These are phyloP conservation scores for Malus sylvestris DNA, from an alignment of 306 rosid species.

Conservation along the genomic window DNA sequence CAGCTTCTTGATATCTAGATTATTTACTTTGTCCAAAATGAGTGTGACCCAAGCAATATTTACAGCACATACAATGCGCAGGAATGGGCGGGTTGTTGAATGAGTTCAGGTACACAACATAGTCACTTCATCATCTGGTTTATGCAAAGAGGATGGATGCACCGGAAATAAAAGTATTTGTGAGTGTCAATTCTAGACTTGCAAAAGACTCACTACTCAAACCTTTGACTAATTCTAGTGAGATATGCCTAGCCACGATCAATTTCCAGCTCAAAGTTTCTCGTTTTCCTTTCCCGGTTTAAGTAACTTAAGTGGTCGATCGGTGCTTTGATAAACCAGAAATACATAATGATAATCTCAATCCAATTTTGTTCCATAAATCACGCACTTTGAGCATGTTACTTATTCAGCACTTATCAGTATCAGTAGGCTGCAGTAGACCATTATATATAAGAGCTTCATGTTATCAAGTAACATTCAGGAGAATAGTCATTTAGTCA, in stretches of 20 bases:
- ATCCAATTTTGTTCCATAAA: not conserved
- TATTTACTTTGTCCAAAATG: constrained; percentile 64
- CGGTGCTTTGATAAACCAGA: constrained; percentile 6
- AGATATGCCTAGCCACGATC: not conserved
- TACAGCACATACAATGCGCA: constrained; percentile 76
- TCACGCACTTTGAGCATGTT: not conserved
- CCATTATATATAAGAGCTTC: not conserved
- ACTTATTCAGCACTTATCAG: not conserved
- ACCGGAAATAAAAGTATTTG: constrained; percentile 35
- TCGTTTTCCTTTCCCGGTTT: not conserved
- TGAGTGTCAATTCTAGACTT: not conserved
- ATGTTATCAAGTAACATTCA: not conserved
- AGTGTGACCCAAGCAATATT: constrained; percentile 71
- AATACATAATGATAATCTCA: not conserved
- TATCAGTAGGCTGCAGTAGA: not conserved
- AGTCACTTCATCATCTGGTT: constrained; percentile 67
- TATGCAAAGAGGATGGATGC: constrained; percentile 73
- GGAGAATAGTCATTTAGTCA: too few relatives aligned
- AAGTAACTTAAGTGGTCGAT: not conserved
- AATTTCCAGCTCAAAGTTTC: not conserved
- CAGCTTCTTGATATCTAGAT: constrained; percentile 55
- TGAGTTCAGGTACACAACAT: constrained; percentile 77
- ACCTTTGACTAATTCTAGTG: not conserved
- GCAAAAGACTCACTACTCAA: not conserved
- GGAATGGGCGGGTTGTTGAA: constrained; percentile 78